Evolutionary conservation across 139 green algal genomes (phyloP), one percentile per base, ranked within the genome.

Genomic region (Axilococcus clingmanii): DNA sequence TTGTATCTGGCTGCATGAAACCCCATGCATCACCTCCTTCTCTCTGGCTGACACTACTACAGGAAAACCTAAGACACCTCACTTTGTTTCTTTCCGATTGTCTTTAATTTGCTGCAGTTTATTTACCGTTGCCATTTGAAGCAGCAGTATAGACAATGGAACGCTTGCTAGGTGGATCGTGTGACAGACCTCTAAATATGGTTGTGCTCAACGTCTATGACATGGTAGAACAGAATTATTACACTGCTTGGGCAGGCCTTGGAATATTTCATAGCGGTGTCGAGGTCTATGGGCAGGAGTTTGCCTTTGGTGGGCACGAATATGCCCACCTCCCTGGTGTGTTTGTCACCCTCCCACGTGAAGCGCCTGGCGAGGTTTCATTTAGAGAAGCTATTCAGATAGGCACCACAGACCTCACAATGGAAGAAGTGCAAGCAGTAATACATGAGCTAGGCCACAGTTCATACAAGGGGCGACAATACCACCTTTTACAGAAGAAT

Each of bases 201-300:
- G 55, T 71, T 1, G 54, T 48, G n/a, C 46, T 93, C 0, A 93
- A 94, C 40, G 75, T 94, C 0, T 94, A 94, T 40, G 85, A 94
- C 52, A 35, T 94, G 27, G 64, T 76, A 4, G 67, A 84, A 22
- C 64, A 66, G 35, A 89, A 91, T 54, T 47, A 61, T 36, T 86
- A 60, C 51, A 71, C 75, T 1, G 80, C 86, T 42, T 91, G 78
- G 73, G 82, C 65, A 40, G 84, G 82, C 6, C 32, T 82, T 9
- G 86, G 87, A 40, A 72, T 94, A 14, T 95, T 82, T 52, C 87
- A 94, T 53, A 78, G 72, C 14, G 88, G 88, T 1, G 70, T 96
- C 4, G 84, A 96, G 52, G 77, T 91, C 0, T 84, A 89, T 31
- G 86, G 78, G 14, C 56, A 76, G 0, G 88, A 96, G 58, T 95